These are phyloP conservation scores for Hypomontagnella monticulosa DNA, from an alignment of 495 filamentous ascomycete genomes.

Conservation along the genomic window DNA sequence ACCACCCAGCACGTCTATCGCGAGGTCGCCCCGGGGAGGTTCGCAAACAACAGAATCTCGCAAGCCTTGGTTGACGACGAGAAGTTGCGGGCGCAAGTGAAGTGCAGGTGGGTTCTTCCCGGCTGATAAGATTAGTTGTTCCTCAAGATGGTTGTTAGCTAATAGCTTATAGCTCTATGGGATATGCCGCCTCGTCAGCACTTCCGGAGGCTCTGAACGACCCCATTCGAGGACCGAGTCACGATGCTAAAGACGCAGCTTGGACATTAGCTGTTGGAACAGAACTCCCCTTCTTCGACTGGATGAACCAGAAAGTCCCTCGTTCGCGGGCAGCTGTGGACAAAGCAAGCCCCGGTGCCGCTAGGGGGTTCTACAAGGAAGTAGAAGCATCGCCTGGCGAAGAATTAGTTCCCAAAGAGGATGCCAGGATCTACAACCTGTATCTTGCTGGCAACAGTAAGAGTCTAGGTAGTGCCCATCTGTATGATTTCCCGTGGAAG, in stretches of 20 bases:
- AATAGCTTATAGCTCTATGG: slow-evolving; percentile 22
- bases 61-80: slow-evolving; percentile 46
- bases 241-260: slow-evolving; percentile 41
- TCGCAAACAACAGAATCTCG: slow-evolving; percentile 45
- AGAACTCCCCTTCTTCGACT: slow-evolving; percentile 49
- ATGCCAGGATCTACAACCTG: slow-evolving; percentile 28
- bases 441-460: slow-evolving; percentile 48
- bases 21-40: slow-evolving; percentile 30
- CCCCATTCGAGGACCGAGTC: slow-evolving; percentile 40
- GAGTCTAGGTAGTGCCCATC: slow-evolving; percentile 45
- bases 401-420: slow-evolving; percentile 31
- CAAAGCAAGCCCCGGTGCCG: slow-evolving; percentile 37
- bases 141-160: background rate
- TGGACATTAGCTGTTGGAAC: slow-evolving; percentile 48
- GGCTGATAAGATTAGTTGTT: background rate
- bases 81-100: slow-evolving; percentile 30
- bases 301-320: slow-evolving; percentile 48
- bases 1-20: slow-evolving; percentile 37
- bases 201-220: slow-evolving; percentile 49
- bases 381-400: slow-evolving; percentile 30
- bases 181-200: slow-evolving; percentile 43
- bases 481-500: slow-evolving; percentile 53
- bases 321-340: slow-evolving; percentile 33
- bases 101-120: slow-evolving; percentile 44
- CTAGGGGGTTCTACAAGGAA: slow-evolving; percentile 24